Evolutionary conservation across 108 stramenopile species (phyloP).

Genomic region (Cylindrotheca closterium): DNA sequence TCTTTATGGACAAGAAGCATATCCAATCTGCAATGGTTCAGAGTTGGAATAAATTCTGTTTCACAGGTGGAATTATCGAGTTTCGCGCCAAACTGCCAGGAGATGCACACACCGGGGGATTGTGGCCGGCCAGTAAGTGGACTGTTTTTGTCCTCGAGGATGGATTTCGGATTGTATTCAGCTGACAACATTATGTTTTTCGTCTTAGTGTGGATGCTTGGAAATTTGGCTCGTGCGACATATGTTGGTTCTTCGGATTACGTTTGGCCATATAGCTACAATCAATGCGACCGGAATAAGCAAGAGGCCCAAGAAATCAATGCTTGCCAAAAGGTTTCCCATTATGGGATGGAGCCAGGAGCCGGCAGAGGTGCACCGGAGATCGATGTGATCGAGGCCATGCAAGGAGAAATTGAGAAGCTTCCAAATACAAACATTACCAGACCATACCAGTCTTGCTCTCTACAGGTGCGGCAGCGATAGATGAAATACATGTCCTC

Average conservation of each 20-base stretch:
- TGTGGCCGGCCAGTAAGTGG: constrained; percentile 86
- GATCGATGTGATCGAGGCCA: constrained; percentile 90
- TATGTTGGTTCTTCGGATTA: constrained; percentile 89
- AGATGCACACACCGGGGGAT: constrained; percentile 60
- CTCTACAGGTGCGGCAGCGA: constrained; percentile 63
- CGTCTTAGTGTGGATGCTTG: constrained; percentile 90
- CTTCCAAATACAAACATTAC: constrained; percentile 72
- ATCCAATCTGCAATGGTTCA: constrained; percentile 85
- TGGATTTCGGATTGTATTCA: not conserved
- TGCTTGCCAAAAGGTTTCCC: constrained; percentile 73
- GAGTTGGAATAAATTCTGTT: constrained; percentile 93
- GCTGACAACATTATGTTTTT: too few relatives aligned
- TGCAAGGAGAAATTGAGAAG: constrained; percentile 69
- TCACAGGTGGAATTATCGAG: constrained; percentile 89
- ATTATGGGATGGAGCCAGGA: constrained; percentile 72
- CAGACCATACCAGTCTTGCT: constrained; percentile 83
- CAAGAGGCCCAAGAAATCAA: constrained; percentile 77
- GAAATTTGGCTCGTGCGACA: constrained; percentile 86
- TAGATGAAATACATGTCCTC: too few relatives aligned
- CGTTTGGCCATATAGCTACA: constrained; percentile 92
- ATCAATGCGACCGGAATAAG: constrained; percentile 62
- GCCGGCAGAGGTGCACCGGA: constrained; percentile 87
- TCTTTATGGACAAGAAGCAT: constrained; percentile 70
- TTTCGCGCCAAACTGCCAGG: constrained; percentile 85
- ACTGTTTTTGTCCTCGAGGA: too few relatives aligned